Evolutionary conservation across 495 filamentous ascomycete species (phyloP).

Genomic region (Aspergillus diversus): DNA sequence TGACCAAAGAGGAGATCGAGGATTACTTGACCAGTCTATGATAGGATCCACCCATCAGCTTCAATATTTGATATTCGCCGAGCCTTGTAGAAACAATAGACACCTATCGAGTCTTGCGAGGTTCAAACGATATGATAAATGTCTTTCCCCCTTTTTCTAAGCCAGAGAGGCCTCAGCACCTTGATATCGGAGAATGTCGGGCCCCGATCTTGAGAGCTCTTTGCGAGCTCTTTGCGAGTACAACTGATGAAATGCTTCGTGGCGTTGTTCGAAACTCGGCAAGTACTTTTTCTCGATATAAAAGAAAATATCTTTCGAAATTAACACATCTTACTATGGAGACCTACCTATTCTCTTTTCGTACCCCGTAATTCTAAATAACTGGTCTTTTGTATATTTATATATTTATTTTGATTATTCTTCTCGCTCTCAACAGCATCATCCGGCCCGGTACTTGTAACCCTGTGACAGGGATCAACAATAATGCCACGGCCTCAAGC

Average conservation of each 20-base stretch:
- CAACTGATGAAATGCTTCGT: neutral
- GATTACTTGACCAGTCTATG: slow-evolving; percentile 97
- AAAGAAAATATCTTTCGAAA: neutral
- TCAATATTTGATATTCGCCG: slow-evolving; percentile 15
- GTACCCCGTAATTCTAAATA: too few relatives aligned
- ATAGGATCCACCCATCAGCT: slow-evolving; percentile 23
- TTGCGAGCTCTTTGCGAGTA: neutral
- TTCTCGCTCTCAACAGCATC: too few relatives aligned
- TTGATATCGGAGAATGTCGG: neutral
- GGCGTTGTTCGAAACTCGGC: neutral
- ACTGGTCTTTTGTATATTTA: too few relatives aligned
- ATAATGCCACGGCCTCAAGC: neutral
- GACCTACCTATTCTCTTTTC: neutral
- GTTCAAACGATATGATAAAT: slow-evolving; percentile 23
- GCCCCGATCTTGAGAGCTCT: neutral
- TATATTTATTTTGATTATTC: too few relatives aligned
- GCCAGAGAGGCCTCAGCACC: slow-evolving; percentile 1
- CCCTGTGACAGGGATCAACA: neutral
- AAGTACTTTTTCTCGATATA: neutral
- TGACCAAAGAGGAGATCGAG: slow-evolving; percentile 97
- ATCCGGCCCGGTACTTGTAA: neutral
- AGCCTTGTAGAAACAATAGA: slow-evolving; percentile 35
- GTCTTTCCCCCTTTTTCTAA: neutral
- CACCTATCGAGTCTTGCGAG: slow-evolving; percentile 29
- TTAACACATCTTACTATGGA: neutral